Base-by-base conservation (phyloP, 805 yeast species). In the Kodamaea jinghongensis region DNA sequence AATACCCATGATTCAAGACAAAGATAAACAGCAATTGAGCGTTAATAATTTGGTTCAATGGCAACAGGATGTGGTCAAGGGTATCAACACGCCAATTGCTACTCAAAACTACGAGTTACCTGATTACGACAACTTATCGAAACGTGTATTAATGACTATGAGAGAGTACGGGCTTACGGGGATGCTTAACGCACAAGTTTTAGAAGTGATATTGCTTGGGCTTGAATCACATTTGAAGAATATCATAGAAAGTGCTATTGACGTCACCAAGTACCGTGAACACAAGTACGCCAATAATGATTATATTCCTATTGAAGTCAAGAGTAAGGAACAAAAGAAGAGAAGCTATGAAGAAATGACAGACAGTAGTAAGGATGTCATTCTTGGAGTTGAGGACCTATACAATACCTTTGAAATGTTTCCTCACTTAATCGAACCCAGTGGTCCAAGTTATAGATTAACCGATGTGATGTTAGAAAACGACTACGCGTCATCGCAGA, bases 11-110 rank as follows among this genome's bases (percentile, higher is more conserved):
- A 80, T 76, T 28, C 75, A 74, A 41, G 77, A 70, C 39, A 65
- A 61, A 42, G 73, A 63, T 39, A 70, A 69, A 45, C 74, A 65
- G 46, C 73, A 61, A 44, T 49, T 61, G 35, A 72, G 66, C 39
- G 73, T 67, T 20, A 68, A 66, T 39, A 78, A 76, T 49, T 75
- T 86, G 25, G 75, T 81, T 22, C 83, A 83, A 50, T 89, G 96
- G 91, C 87, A 95, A 15, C 96, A 90, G 59, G 98, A 93, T 55
- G 86, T 93, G 12, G 75, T 83, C 39, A 89, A 83, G 53, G 95
- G 93, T 3, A 76, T 87, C 40, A 88, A 86, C 49, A 78, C 93
- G 1, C 91, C 93, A 4, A 69, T 90, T 26, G 76, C 91, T 2
- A 69, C 86, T 1, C 96, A 91, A 49, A 70, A 78, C 27, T 86